Percentiles rank a stretch among this genome's conserved stretches.
These are phyloP conservation scores for Takashimella koratensis DNA, from an alignment of 1,284 basidiomycete species.

Conservation along the genomic window DNA sequence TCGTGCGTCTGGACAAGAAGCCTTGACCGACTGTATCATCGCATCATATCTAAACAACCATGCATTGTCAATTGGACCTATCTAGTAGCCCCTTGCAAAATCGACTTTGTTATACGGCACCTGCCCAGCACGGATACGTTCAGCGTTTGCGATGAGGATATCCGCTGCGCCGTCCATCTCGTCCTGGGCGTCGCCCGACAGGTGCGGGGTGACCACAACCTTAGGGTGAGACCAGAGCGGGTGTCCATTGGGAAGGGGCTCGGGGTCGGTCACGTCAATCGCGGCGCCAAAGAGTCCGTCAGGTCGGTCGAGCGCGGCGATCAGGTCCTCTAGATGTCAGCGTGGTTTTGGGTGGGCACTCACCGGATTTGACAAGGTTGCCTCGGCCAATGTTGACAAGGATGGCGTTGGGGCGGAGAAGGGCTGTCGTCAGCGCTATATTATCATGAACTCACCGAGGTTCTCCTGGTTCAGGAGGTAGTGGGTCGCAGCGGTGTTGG, in stretches of 20 bases:
- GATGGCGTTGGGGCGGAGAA: conserved; percentile 32
- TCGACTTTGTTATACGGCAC: conserved; percentile 31
- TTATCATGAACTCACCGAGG: conserved; percentile 26
- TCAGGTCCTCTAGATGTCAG: conserved; percentile 30
- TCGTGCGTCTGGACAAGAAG: no score
- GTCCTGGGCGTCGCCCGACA: conserved; percentile 34
- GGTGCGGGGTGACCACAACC: conserved; percentile 37
- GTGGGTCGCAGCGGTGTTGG: conserved; percentile 36
- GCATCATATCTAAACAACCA: no score
- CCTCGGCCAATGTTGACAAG: conserved; percentile 47
- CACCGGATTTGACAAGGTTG: conserved; percentile 32
- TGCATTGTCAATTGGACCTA: no score
- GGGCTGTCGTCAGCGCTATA: conserved; percentile 10
- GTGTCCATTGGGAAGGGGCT: conserved; percentile 35
- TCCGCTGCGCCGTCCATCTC: conserved; percentile 39
- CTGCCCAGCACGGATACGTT: conserved; percentile 29
- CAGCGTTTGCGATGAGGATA: conserved; percentile 40
- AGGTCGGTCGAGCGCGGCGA: conserved; percentile 25
- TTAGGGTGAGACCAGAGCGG: conserved; percentile 37
- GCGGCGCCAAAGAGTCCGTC: conserved; percentile 34
- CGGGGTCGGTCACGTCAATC: conserved; percentile 45
- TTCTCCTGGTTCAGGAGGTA: conserved; percentile 37
- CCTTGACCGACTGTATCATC: no score
- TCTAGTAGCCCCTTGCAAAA: conserved; percentile 34
- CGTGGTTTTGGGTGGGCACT: conserved; percentile 1